Evolutionary conservation across 2,329 filamentous ascomycete genomes (phyloP).

Genomic region (Colletotrichum noveboracense): DNA sequence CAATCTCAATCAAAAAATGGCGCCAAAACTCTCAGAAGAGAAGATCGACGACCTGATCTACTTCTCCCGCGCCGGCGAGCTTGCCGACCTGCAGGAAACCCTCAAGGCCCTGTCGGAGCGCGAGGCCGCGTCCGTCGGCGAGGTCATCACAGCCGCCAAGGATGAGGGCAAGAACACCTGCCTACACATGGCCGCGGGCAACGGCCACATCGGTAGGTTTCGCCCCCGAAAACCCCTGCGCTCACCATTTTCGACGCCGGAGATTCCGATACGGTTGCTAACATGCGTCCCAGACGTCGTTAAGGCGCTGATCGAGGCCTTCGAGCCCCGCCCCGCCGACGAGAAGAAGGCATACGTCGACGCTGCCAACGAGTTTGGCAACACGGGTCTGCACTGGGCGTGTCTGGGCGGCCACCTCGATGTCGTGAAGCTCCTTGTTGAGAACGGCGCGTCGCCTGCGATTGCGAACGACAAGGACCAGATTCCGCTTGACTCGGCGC

Average conservation of each 20-base stretch:
- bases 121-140: slow-evolving; percentile 63
- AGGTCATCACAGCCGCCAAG: slow-evolving; percentile 72
- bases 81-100: slow-evolving; percentile 65
- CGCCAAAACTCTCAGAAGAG: slow-evolving; percentile 70
- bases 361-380: slow-evolving; percentile 78
- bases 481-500: slow-evolving; percentile 76
- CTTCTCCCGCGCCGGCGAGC: slow-evolving; percentile 79
- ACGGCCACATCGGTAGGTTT: slow-evolving; percentile 87
- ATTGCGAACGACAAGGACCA: slow-evolving; percentile 85
- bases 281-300: slow-evolving; percentile 44
- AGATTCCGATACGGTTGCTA: background rate
- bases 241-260: background rate
- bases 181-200: slow-evolving; percentile 91
- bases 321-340: slow-evolving; percentile 40
- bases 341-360: slow-evolving; percentile 65
- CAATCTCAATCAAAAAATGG: slow-evolving; percentile 37
- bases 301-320: slow-evolving; percentile 45
- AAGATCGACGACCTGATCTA: slow-evolving; percentile 93
- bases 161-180: slow-evolving; percentile 81
- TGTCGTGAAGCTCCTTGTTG: slow-evolving; percentile 78
- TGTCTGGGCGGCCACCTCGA: slow-evolving; percentile 86
- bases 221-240: background rate
- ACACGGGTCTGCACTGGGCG: slow-evolving; percentile 94
- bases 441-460: slow-evolving; percentile 77
- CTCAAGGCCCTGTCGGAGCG: slow-evolving; percentile 66